phyloP scores from a whole-genome alignment of 73 alveolate genomes.

The Blepharisma stoltei region DNA sequence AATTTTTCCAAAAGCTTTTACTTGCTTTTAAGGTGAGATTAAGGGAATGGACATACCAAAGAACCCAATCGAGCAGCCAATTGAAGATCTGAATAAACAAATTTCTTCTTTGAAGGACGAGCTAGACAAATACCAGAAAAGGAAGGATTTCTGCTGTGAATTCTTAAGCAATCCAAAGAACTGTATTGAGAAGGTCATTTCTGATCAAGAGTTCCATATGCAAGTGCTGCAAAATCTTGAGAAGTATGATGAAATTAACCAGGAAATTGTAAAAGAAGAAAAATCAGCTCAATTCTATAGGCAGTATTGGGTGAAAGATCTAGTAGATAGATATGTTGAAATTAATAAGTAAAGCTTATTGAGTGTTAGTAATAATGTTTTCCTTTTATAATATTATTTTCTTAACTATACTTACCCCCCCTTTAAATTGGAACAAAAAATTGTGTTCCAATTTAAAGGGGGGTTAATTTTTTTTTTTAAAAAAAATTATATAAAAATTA shows the following conservation, averaged over 20 bases:
- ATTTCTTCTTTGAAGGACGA: background rate
- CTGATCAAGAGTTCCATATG: conserved; percentile 5
- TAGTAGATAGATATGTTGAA: conserved; percentile 8
- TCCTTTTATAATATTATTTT: no score
- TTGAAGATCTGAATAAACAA: background rate
- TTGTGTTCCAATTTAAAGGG: no score
- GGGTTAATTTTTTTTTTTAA: no score
- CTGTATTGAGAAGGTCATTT: background rate
- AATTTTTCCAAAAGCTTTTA: no score
- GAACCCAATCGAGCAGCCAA: background rate
- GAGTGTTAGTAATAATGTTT: no score
- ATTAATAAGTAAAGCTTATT: no score
- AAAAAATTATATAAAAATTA: no score
- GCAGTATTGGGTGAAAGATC: conserved; percentile 20
- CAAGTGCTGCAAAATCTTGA: conserved; percentile 24
- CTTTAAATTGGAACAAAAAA: no score
- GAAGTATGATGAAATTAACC: conserved; percentile 18
- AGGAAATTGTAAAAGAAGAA: conserved; percentile 7
- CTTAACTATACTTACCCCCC: no score
- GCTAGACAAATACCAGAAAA: background rate
- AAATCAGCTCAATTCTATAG: conserved; percentile 1
- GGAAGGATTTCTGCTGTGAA: background rate
- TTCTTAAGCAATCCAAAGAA: background rate
- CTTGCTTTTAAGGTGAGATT: no score
- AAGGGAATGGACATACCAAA: conserved; percentile 8